Evolutionary conservation across 305 asterid species (phyloP).

Genomic region (Solanum hybrid): DNA sequence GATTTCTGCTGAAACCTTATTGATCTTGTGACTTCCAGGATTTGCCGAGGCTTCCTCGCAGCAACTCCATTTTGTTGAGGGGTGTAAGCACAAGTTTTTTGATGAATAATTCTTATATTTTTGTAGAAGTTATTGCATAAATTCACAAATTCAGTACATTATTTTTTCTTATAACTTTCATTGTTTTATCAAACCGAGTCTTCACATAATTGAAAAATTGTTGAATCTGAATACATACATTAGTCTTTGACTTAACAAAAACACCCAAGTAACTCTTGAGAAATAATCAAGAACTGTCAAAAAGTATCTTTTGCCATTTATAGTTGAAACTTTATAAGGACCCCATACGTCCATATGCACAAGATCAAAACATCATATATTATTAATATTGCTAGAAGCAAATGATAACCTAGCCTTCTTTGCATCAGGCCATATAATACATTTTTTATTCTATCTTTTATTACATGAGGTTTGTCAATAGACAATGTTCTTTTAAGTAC

Average conservation of each 20-base stretch:
- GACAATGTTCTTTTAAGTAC: background rate
- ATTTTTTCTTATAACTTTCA: background rate
- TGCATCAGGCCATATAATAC: background rate
- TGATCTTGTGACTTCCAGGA: background rate
- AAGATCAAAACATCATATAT: background rate
- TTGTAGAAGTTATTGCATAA: background rate
- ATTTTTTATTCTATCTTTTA: background rate
- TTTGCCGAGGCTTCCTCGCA: background rate
- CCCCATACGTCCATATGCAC: background rate
- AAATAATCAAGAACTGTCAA: background rate
- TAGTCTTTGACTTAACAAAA: background rate
- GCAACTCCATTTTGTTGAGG: background rate
- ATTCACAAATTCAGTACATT: background rate
- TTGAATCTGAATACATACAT: background rate
- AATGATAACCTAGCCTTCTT: background rate
- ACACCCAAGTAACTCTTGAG: background rate
- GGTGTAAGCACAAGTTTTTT: background rate
- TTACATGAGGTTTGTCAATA: background rate
- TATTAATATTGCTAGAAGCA: background rate
- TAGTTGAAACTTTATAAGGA: background rate
- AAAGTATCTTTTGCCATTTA: background rate
- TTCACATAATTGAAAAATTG: background rate
- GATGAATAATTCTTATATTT: background rate
- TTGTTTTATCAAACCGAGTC: background rate
- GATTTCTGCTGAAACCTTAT: background rate